These are phyloP conservation scores for Alternaria ventricosa DNA, from an alignment of 2,329 filamentous ascomycete species.

Conservation along the genomic window DNA sequence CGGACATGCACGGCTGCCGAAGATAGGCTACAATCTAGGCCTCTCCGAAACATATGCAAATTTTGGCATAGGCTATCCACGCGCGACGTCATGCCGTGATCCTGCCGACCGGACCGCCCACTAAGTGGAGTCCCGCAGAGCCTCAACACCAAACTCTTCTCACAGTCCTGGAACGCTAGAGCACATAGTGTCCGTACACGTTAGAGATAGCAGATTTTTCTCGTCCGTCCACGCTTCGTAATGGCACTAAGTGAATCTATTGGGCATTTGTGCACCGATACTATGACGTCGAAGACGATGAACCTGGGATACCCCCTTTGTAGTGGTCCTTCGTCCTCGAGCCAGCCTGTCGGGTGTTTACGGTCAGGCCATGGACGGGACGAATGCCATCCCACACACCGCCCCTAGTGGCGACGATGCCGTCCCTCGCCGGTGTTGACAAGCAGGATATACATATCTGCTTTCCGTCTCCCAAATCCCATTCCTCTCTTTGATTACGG, in stretches of 20 bases:
- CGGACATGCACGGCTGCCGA: constrained; percentile 7
- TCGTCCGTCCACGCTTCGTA: neutral
- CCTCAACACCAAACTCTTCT: constrained; percentile 24
- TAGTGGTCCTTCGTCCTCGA: neutral
- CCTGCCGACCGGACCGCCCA: constrained; percentile 9
- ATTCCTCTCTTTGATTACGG: neutral
- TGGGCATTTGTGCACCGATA: neutral
- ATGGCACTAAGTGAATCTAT: neutral
- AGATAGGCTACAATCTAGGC: neutral
- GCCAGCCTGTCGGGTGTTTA: constrained; percentile 11
- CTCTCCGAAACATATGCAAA: neutral
- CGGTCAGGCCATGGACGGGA: constrained; percentile 9
- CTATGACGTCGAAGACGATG: constrained; percentile 5
- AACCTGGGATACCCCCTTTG: neutral
- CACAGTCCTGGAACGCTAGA: constrained; percentile 11
- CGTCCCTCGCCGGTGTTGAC: constrained; percentile 3
- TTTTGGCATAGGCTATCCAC: constrained; percentile 9
- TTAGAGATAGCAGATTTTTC: constrained; percentile 14
- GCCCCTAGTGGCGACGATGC: constrained; percentile 8
- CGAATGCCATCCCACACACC: constrained; percentile 2
- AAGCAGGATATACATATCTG: neutral
- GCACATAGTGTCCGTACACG: constrained; percentile 10
- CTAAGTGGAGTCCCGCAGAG: constrained; percentile 29
- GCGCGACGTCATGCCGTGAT: constrained; percentile 13
- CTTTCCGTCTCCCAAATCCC: neutral